A percentile compares a stretch with the other conserved stretches of the same genome.
Evolutionary conservation across 345 rosid species (phyloP).

Genomic region (Rubroshorea leprosula): DNA sequence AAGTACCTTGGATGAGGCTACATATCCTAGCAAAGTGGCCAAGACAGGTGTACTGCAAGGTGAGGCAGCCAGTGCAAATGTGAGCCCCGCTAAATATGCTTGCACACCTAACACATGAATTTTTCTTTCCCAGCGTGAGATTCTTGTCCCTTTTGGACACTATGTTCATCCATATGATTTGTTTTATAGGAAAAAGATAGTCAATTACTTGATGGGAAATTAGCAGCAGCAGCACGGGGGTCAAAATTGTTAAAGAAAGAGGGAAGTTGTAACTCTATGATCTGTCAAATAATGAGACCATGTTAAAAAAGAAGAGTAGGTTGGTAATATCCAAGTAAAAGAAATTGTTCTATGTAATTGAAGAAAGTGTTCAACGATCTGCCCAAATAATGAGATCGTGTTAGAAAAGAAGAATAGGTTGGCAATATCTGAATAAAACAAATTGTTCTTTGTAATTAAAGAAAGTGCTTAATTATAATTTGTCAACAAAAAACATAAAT

Average conservation of each 20-base stretch:
- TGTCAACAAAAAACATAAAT: too few relatives aligned
- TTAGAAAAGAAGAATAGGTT: constrained; percentile 11
- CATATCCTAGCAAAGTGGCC: constrained; percentile 83
- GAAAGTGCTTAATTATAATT: too few relatives aligned
- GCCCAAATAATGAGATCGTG: constrained; percentile 16
- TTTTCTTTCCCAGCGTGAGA: background rate
- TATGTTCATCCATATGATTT: constrained; percentile 4
- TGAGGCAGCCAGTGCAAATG: constrained; percentile 96
- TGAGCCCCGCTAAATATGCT: constrained; percentile 94
- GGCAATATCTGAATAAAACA: constrained; percentile 1
- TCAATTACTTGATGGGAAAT: constrained; percentile 74
- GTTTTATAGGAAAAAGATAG: background rate
- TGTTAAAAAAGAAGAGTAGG: constrained; percentile 13
- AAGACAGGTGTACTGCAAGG: constrained; percentile 97
- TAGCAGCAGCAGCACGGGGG: constrained; percentile 87
- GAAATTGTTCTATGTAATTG: too few relatives aligned
- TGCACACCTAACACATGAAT: constrained; percentile 62
- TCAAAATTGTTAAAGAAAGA: constrained; percentile 85
- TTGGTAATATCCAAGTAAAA: constrained; percentile 4
- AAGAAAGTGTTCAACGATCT: constrained; percentile 81
- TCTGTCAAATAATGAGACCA: constrained; percentile 29
- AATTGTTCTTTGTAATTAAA: too few relatives aligned
- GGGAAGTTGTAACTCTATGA: constrained; percentile 76
- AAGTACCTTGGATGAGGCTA: constrained; percentile 83
- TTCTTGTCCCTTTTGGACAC: background rate